These are phyloP conservation scores for Yarrowia deformans DNA, from an alignment of 805 yeast species.

Conservation along the genomic window DNA sequence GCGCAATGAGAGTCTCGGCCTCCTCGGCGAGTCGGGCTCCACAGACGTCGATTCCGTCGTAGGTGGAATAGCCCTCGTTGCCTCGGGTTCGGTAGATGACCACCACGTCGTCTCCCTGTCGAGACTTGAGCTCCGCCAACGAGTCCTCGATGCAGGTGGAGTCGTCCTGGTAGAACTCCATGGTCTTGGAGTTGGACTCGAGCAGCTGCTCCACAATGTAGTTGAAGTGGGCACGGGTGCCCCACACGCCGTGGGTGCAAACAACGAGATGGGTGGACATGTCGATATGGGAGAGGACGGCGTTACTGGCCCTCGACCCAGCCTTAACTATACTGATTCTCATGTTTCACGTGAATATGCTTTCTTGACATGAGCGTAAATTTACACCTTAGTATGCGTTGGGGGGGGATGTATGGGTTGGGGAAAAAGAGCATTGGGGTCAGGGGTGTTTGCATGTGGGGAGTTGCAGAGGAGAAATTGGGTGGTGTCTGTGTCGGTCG, in stretches of 20 bases:
- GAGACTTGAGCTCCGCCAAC: constrained; percentile 43
- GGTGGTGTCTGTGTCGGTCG: no score
- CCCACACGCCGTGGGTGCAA: constrained; percentile 80
- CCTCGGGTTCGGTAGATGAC: constrained; percentile 62
- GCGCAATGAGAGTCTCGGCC: constrained; percentile 55
- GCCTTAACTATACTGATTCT: constrained; percentile 35
- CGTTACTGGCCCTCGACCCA: constrained; percentile 9
- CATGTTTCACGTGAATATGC: constrained; percentile 39
- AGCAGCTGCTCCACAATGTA: constrained; percentile 61
- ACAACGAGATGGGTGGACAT: constrained; percentile 62
- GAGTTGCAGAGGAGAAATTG: no score
- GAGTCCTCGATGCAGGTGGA: constrained; percentile 26
- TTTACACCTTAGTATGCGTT: constrained; percentile 32
- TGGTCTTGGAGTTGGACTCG: constrained; percentile 14
- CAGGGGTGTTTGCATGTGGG: constrained; percentile 14
- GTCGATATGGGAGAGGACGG: constrained; percentile 26
- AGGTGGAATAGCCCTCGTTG: constrained; percentile 76
- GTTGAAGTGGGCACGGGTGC: constrained; percentile 70
- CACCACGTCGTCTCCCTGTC: constrained; percentile 46
- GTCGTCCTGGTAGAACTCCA: constrained; percentile 38
- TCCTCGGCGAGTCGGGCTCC: constrained; percentile 79
- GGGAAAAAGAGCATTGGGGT: constrained; percentile 21
- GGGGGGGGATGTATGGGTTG: background rate
- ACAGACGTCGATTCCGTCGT: constrained; percentile 87
- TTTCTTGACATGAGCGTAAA: constrained; percentile 29